Evolutionary conservation across 768 basidiomycete genomes (phyloP), one percentile per base, ranked within the genome.

Genomic region (Lentinula raphanica): DNA sequence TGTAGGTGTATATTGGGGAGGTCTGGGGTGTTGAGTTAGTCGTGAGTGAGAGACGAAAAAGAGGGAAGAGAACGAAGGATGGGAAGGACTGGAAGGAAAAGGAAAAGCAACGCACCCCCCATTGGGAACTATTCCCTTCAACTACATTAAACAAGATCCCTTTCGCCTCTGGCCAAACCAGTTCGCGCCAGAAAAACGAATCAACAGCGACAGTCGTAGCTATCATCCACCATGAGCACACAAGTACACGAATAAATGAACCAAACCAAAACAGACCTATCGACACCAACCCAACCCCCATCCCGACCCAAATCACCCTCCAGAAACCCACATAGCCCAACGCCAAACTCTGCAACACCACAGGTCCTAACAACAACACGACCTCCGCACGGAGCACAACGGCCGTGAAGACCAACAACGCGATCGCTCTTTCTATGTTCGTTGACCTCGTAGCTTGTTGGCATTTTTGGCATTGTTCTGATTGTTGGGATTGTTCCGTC

Each of bases 121-220:
- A 99, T 19, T 94, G 85, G 0, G 86, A 73, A 27, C 89, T 87
- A 69, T 96, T 94, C 13, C 94, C 94, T 67, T 92, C 71, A 5
- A 87, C 73, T 25, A 98, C 83, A 66, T 98, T 99, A 75, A 92
- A 99, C 62, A 85, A 85, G 11, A 95, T 62, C 0, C 83, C 80
- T 1, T 83, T 76, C 15, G 91, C 74, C 68, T 98, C 97, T 0
- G 97, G 95, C 95, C 94, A 98, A 0, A 95, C 67, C 77, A 63
- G 72, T 73, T 54, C 78, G 67, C 94, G 67, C 94, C 96, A 98
- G 70, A 96, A 89, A 72, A 88, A 88, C 0, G 92, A 90, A 69
- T 99, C 97, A 28, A 96, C 75, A 0, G 66, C 12, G 0, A 86
- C 65, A 0, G 90, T 90, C 2, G 84, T 58, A 2, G 71, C 92